Evolutionary conservation across 352 stramenopile genomes (phyloP).

Genomic region (Phytophthora crassamura): DNA sequence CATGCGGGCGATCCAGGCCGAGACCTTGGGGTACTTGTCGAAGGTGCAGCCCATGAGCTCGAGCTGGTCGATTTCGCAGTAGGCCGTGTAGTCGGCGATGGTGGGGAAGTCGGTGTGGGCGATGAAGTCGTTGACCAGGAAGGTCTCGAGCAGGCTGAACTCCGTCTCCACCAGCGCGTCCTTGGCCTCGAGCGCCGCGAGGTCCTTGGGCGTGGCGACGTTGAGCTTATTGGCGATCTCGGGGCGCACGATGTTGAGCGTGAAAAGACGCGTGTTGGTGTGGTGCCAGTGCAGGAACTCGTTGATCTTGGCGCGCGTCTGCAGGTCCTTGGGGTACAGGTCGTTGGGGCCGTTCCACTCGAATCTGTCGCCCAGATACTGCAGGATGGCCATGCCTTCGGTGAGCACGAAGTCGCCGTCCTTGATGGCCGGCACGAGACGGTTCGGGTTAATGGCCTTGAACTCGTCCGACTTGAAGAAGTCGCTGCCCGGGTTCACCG

Average conservation of each 20-base stretch:
- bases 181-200: conserved; percentile 38
- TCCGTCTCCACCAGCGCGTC: conserved; percentile 48
- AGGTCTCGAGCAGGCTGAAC: conserved; percentile 49
- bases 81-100: conserved; percentile 59
- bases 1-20: conserved; percentile 65
- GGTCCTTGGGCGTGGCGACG: conserved; percentile 43
- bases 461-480: conserved; percentile 62
- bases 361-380: conserved; percentile 61
- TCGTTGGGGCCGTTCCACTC: conserved; percentile 54
- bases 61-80: conserved; percentile 74
- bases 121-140: conserved; percentile 58
- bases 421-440: conserved; percentile 54
- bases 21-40: conserved; percentile 55
- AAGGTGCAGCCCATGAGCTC: conserved; percentile 64
- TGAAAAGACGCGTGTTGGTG: conserved; percentile 60
- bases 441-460: conserved; percentile 58
- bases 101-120: conserved; percentile 59
- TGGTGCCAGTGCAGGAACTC: conserved; percentile 80
- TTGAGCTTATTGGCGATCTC: conserved; percentile 40
- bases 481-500: conserved; percentile 38
- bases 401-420: conserved; percentile 67
- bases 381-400: conserved; percentile 64
- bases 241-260: conserved; percentile 51
- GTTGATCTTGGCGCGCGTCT: conserved; percentile 63
- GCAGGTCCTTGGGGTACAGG: conserved; percentile 53